Conservation (phyloP, 805 yeast species). For the Pichia ethanolica region DNA sequence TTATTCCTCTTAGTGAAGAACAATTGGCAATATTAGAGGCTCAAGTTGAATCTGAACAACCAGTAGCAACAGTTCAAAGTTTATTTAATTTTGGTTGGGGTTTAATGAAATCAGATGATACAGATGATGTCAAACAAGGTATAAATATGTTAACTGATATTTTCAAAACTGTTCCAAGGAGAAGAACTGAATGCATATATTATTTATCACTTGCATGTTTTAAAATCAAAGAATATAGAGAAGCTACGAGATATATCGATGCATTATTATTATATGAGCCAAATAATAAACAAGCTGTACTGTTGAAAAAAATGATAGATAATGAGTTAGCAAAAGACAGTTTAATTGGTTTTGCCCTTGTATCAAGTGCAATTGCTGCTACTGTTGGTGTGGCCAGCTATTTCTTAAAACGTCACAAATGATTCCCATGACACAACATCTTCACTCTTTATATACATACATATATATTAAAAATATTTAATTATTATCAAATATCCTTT, state of each 20-base stretch:
- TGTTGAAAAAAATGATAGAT: conserved; percentile 69
- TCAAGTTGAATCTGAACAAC: conserved; percentile 77
- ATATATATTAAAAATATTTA: too few relatives aligned
- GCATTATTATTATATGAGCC: conserved; percentile 75
- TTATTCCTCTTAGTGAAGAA: conserved; percentile 55
- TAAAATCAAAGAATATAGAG: conserved; percentile 79
- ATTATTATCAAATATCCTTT: too few relatives aligned
- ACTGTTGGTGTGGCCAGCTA: conserved; percentile 48
- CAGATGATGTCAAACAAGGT: conserved; percentile 69
- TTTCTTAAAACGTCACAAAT: conserved; percentile 6
- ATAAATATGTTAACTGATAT: conserved; percentile 62
- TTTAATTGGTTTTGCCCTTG: conserved; percentile 77
- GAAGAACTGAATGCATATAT: conserved; percentile 85
- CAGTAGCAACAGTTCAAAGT: conserved; percentile 73
- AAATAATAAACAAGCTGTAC: conserved; percentile 67
- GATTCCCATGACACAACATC: neutral
- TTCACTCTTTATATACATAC: too few relatives aligned
- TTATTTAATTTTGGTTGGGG: conserved; percentile 97
- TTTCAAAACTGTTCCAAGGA: conserved; percentile 68
- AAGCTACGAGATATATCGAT: conserved; percentile 81
- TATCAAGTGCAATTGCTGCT: conserved; percentile 79
- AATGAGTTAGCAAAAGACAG: conserved; percentile 84
- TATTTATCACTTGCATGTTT: conserved; percentile 83
- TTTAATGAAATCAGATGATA: conserved; percentile 60
- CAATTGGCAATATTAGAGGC: conserved; percentile 69